Evolutionary conservation across 2,329 filamentous ascomycete species (phyloP).

Genomic region (Clonostachys chloroleuca): DNA sequence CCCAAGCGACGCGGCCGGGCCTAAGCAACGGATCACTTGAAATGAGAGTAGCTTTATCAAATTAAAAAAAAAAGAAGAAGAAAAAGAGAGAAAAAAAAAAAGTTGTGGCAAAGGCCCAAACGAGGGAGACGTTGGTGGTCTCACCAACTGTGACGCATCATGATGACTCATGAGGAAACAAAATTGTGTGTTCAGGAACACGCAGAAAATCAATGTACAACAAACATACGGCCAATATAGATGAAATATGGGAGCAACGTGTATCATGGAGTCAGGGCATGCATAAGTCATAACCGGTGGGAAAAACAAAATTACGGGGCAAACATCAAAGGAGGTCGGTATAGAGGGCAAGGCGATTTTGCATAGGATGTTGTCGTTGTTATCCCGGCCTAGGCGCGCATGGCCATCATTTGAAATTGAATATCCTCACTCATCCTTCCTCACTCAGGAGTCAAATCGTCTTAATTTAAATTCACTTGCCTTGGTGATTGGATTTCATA

Average conservation of each 20-base stretch:
- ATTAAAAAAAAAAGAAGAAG: constrained; percentile 1
- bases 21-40: constrained; percentile 2
- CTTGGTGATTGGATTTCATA: no score
- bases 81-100: background rate
- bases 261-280: no score
- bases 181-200: background rate
- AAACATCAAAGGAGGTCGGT: no score
- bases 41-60: background rate
- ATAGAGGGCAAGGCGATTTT: no score
- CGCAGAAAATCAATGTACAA: background rate
- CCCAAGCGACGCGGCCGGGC: constrained; percentile 47
- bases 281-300: no score
- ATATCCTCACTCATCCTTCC: constrained; percentile 9
- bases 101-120: background rate
- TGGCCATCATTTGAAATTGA: background rate
- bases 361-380: no score
- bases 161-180: background rate
- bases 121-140: background rate
- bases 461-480: no score
- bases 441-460: background rate
- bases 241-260: no score
- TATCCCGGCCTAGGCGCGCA: background rate
- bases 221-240: background rate
- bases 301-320: no score
- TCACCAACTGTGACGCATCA: no score